Base-by-base conservation (phyloP, 2,329 filamentous ascomycete species). In the Cordyceps cateniannulata region DNA sequence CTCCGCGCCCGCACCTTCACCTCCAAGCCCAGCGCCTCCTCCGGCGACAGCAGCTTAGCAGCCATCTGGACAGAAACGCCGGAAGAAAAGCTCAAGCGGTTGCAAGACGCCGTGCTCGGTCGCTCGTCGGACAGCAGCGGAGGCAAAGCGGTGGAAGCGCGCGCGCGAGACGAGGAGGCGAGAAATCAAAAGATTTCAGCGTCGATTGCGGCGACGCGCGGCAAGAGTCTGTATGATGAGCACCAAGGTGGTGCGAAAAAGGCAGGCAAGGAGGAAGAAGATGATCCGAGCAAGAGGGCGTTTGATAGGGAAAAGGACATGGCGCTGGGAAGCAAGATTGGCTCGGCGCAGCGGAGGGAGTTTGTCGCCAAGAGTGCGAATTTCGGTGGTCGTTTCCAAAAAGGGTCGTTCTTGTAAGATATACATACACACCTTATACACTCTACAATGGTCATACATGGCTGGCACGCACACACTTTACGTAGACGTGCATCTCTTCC, bases 231-330 rank as follows among this genome's bases (percentile, higher is more conserved):
- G 49, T 83, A 84, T 64, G 83, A 86, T 27, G 79, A 85, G 65
- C 83, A 87, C 67, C 78, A 78, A 65, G 69, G 66, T 7, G 47
- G 45, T n/a, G 44, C 66, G 38, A 63, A 69, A 49, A 52, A 62
- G 22, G 55, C 60, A 7, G 54, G 64, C 75, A 70, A 82, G 22
- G 78, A 82, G 20, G 85, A 91, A 64, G 90, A 95, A 24, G 93
- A 97, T 74, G 93, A 98, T 71, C 93, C 95, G 0, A 96, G 91
- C 73, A 88, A 89, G 74, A 81, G 93, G 63, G 88, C 85, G 0
- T 98, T 98, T 74, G 91, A 97, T 75, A 83, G 86, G 64, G 91
- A 97, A 73, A 98, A 97, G 77, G 95, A 98, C 72, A 96, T 98
- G 85, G 88, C 85, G 44, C 76, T 90, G 2, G 87, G 88, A 9